Conservation (phyloP, 306 rosid genomes). For the cucumber (Cucumis sativus) region Cucumber_9930_V3 NC_026655.2:149501-150000, state of each 20-base stretch:
- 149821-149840: background rate
- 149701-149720: background rate
- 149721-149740: background rate
- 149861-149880: background rate
- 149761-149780: background rate
- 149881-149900: too few species aligned
- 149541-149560: too few species aligned
- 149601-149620: too few species aligned
- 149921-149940: too few species aligned
- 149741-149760: background rate
- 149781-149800: background rate
- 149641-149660: background rate
- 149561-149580: too few species aligned
- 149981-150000: too few species aligned
- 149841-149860: background rate
- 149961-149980: too few species aligned
- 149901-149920: too few species aligned
- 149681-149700: background rate
- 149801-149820: background rate
- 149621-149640: too few species aligned
- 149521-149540: too few species aligned
- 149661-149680: background rate
- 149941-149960: too few species aligned
- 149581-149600: too few species aligned
- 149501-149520: background rate